Conservation (phyloP, 768 basidiomycete genomes). For the Termitomyces sp. region DNA sequence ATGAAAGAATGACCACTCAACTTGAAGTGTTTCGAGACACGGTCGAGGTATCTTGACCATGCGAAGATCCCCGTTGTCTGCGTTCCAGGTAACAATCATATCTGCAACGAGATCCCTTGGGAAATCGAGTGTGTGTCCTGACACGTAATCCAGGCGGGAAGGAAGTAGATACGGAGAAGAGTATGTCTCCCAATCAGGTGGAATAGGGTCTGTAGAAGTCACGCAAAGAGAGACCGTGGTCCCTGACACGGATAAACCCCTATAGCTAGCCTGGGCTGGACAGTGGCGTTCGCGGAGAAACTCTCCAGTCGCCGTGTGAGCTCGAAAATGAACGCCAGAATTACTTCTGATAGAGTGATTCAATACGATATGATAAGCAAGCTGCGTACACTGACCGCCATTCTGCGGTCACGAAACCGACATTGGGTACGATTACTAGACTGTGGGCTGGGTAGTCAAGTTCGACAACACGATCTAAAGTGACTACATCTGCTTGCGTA, state of each 20-base stretch:
- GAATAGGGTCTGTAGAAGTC: neutral
- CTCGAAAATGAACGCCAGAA: neutral
- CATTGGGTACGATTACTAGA: neutral
- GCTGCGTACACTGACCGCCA: neutral
- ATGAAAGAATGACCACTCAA: neutral
- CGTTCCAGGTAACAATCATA: slow-evolving; percentile 4
- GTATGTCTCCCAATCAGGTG: neutral
- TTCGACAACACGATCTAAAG: neutral
- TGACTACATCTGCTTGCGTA: neutral
- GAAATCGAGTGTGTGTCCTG: neutral
- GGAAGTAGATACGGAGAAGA: neutral
- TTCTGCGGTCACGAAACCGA: too few relatives aligned
- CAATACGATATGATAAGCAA: neutral
- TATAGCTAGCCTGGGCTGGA: slow-evolving; percentile 5
- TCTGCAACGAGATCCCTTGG: neutral
- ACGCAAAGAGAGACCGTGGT: slow-evolving; percentile 1
- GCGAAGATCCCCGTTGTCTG: slow-evolving; percentile 3
- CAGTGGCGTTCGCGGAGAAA: slow-evolving; percentile 2
- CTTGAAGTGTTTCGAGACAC: neutral
- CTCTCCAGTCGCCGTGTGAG: slow-evolving; percentile 3
- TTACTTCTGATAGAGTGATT: neutral
- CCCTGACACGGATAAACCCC: neutral
- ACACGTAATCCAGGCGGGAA: neutral
- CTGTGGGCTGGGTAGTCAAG: neutral
- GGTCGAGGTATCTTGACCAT: too few relatives aligned